phyloP scores from a whole-genome alignment of 768 basidiomycete genomes.

The Pisolithus albus region DNA sequence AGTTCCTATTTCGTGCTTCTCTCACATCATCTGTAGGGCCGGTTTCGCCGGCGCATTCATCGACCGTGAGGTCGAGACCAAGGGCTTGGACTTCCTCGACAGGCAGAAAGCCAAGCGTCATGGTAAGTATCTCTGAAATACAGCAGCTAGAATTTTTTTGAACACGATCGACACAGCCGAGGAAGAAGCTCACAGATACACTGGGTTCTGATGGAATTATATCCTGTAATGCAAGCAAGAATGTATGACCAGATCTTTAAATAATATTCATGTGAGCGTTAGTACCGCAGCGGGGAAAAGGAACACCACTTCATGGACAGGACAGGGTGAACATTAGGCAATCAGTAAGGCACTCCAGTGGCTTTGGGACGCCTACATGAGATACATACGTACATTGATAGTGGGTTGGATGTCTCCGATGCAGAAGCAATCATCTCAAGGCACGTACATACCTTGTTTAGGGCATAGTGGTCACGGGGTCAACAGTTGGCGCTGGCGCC shows the following conservation, averaged over 20 bases:
- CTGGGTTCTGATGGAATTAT: background rate
- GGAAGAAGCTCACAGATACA: background rate
- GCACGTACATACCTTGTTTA: too few species aligned
- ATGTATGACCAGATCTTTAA: background rate
- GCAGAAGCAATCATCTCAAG: too few species aligned
- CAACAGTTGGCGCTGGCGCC: too few species aligned
- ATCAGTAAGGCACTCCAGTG: too few species aligned
- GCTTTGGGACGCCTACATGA: too few species aligned
- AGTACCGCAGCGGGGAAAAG: background rate
- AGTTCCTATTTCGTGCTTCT: background rate
- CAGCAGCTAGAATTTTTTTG: background rate
- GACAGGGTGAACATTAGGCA: too few species aligned
- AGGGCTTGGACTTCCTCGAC: conserved; percentile 3
- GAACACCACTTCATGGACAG: too few species aligned
- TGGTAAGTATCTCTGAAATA: background rate
- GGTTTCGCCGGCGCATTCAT: conserved; percentile 2
- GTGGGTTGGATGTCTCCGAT: background rate
- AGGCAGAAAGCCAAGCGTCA: background rate
- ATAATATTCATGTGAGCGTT: background rate
- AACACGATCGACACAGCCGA: background rate
- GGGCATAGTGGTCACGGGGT: too few species aligned
- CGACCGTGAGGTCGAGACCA: conserved; percentile 9
- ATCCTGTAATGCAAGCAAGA: background rate
- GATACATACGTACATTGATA: background rate
- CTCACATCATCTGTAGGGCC: background rate